Base-by-base conservation (phyloP, 2,329 filamentous ascomycete genomes). In the Didymella pinodella region DNA sequence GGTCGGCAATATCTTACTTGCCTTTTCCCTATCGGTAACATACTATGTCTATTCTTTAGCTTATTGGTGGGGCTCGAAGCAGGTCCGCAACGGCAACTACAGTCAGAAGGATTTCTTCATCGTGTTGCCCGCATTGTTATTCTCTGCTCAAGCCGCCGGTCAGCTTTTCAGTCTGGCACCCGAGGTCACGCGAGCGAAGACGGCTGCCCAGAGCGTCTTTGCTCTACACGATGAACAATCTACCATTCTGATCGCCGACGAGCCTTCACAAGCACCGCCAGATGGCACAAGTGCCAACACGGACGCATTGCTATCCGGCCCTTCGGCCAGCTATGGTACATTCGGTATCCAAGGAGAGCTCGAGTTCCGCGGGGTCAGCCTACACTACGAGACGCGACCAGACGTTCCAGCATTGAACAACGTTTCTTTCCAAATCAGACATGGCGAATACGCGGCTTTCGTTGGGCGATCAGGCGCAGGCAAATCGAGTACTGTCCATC, bases 11-110 rank as follows among this genome's bases (percentile, higher is more conserved):
- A 72, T 76, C 2, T 54, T 81, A 14, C 73, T 82, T 20, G 79
- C 80, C 0, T 77, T 81, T 48, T 80, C 79, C 4, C 71, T 81
- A 25, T 77, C 79, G 0, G 73, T 81, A 18, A 80, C 79, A 0
- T 81, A 82, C 61, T 81, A 82, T 61, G 78, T 82, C 1, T 82
- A 82, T 58, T 80, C 80, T 31, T 64, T 82, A 31, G 80, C 80
- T 26, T 82, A 82, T 65, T 82, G 79, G 80, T 82, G 80, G 68
- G 77, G 80, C 66, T 65, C 80, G 2, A 77, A 75, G 58, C 76
- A 80, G 57, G 79, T 82, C 4, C 74, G 79, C 16, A 75, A 77
- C 36, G 79, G 79, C 18, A 72, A 72, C 16, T 81, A 81, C 57
- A 73, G 65, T 10, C 71, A 77, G 49, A 71, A 72, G 38, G 68